Evolutionary conservation across 495 filamentous ascomycete genomes (phyloP), one percentile per base, ranked within the genome.

Genomic region (Neurospora tetraspora): DNA sequence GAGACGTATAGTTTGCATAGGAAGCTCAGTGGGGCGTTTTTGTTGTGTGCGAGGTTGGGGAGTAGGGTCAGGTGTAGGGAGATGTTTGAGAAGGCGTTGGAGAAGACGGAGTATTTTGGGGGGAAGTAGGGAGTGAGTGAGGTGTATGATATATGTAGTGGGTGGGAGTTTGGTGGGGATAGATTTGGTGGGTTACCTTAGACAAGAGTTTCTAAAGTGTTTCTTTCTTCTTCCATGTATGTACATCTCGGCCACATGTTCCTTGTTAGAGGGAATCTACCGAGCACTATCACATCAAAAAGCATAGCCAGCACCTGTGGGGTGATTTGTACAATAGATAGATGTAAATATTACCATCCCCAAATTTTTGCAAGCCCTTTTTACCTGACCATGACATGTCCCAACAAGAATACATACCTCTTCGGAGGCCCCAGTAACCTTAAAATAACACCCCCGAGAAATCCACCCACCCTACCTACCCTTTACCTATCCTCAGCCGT

Each of bases 1-100:
- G 96, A 99, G 86, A 99, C 96, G 73, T 99, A 99, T 77, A 95
- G 92, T 80, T 79, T 99, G 79, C 96, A 99, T 83, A 87, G 96
- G 74, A 99, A 99, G 82, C 80, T 99, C 69, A 98, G 96, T 80
- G 96, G 96, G 4, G 96, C 96, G 0, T 99, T 99, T 77, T 81
- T 99, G 80, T 84, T 99, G 70, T 98, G 94, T 83, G 96, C 96
- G 0, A 87, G 88, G 75, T 77, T 99, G 72, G 94, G 93, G 18
- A 97, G 93, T 77, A 83, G 88, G 71, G 94, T 98, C 6, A 82
- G 83, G 73, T 97, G 96, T 77, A 89, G 91, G 77, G 89, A 93
- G 73, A 81, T 99, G 81, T 98, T 99, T 82, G 85, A 84, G 71
- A 84, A 87, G 69, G 91, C 91, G 27, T 78, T 94, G 70, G 74